Conservation (phyloP, 1,139 yeast species). For the Kodamaea fungicola region DNA sequence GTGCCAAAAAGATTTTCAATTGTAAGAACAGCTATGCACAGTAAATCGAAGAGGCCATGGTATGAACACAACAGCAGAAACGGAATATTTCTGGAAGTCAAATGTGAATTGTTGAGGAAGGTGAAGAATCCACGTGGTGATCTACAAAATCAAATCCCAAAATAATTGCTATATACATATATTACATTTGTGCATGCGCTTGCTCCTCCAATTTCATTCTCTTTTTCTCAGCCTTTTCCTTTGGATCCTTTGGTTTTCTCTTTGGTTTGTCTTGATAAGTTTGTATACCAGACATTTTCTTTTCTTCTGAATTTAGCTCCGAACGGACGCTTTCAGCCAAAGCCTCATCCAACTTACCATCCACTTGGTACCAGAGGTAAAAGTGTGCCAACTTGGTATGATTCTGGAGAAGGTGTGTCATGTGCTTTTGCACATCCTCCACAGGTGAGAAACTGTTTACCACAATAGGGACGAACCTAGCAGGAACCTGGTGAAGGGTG, state of each 20-base stretch:
- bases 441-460: conserved; percentile 61
- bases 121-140: no score
- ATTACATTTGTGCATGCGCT: background rate
- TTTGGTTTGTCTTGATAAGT: conserved; percentile 15
- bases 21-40: no score
- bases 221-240: conserved; percentile 11
- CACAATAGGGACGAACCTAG: conserved; percentile 64
- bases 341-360: conserved; percentile 67
- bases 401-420: conserved; percentile 56
- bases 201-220: conserved; percentile 5
- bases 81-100: no score
- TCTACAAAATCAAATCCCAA: no score
- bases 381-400: conserved; percentile 64
- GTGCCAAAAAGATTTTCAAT: no score
- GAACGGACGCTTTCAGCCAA: conserved; percentile 48
- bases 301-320: conserved; percentile 38
- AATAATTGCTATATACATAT: background rate
- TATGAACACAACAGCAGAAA: no score
- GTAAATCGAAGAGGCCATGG: no score
- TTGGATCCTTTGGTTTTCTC: conserved; percentile 29
- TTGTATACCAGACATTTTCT: conserved; percentile 36
- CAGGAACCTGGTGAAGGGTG: conserved; percentile 59
- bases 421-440: conserved; percentile 53
- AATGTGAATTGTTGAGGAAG: no score
- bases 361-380: conserved; percentile 82